Base-by-base conservation (phyloP, 805 yeast genomes). In the Candida xiaguanensis region DNA sequence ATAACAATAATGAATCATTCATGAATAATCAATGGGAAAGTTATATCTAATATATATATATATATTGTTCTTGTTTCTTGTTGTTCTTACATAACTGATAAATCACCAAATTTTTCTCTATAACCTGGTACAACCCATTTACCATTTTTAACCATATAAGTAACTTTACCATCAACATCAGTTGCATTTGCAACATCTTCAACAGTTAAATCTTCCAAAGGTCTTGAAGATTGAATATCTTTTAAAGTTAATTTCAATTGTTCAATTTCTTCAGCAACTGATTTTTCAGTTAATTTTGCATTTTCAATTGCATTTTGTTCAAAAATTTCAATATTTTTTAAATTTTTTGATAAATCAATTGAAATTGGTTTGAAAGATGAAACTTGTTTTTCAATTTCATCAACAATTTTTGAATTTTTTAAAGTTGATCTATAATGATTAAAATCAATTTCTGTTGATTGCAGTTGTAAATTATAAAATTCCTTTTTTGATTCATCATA, bases 71-170 rank as follows among this genome's bases (percentile, higher is more conserved):
- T 20, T 9, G 9, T 20, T 6, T 6, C 8, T 6, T 6, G 24
- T 6, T 12, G 7, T 9, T 39, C 65, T n/a, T 70, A 77, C 97
- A 91, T 93, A 66, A 89, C 88, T 59, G 91, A 88, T 72, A 91
- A 80, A 66, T 85, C 87, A 70, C 98, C 98, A 68, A 93, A 93
- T 82, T 90, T 93, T 72, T 93, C 98, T 72, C 85, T 82, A 82
- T 93, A 93, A 58, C 96, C 96, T 58, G 98, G 98, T 55, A 90
- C 95, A 61, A 86, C 87, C 95, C 96, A 90, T 76, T 85, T 85
- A 71, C 96, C 96, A 77, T 90, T 83, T 78, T 83, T 80, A 58
- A 93, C 89, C 93, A 91, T 83, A 73, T 88, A 88, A 59, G 74
- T 77, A 54, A 90, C 96, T 85, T 93, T 93, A 55, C 86, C 90